phyloP scores from a whole-genome alignment of 2,329 filamentous ascomycete genomes.

The Penicillium sclerotigenum region DNA sequence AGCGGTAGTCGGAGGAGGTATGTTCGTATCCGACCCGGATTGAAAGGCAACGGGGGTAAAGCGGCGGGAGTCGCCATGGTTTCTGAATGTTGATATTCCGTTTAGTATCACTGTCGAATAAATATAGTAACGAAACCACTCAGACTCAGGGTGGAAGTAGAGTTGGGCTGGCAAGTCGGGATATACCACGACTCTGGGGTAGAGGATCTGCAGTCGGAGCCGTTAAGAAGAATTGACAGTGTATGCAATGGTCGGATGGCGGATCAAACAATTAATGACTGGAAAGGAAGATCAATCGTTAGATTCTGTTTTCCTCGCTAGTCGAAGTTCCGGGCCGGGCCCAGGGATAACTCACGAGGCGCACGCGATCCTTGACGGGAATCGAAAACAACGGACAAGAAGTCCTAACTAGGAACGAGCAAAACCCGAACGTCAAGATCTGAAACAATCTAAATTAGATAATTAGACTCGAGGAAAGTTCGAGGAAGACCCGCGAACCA shows the following conservation, averaged over 20 bases:
- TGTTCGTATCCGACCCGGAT: conserved; percentile 69
- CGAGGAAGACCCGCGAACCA: background rate
- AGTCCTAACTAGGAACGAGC: background rate
- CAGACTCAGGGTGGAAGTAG: background rate
- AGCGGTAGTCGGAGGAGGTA: conserved; percentile 84
- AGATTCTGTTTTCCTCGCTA: conserved; percentile 1
- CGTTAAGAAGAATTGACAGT: background rate
- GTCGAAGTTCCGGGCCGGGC: background rate
- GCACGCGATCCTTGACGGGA: conserved; percentile 12
- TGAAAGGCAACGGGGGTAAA: conserved; percentile 59
- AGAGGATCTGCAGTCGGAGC: background rate
- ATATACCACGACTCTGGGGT: background rate
- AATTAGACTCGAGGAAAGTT: background rate
- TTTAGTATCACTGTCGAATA: background rate
- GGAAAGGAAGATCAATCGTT: background rate
- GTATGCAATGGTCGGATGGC: background rate
- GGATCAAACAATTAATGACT: conserved; percentile 7
- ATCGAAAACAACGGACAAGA: background rate
- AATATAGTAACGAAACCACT: background rate
- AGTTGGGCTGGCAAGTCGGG: background rate
- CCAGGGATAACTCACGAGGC: conserved; percentile 24
- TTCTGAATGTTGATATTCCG: background rate
- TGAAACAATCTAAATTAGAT: background rate
- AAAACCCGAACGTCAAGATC: background rate
- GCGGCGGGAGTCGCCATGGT: conserved; percentile 48